These are phyloP conservation scores for Fusarium secorum DNA, from an alignment of 2,329 filamentous ascomycete genomes.

Conservation along the genomic window DNA sequence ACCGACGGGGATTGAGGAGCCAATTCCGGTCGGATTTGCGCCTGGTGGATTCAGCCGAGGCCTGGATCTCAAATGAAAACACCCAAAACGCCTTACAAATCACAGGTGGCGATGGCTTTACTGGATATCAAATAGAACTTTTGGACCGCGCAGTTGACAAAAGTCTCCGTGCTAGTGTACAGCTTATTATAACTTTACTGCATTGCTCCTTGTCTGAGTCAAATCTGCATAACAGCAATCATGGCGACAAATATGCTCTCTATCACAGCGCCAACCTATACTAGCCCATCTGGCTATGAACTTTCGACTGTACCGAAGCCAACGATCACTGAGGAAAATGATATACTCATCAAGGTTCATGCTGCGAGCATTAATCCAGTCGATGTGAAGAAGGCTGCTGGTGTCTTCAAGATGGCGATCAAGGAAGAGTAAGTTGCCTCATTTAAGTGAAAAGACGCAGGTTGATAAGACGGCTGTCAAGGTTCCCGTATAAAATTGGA, in stretches of 20 bases:
- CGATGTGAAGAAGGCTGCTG: not conserved
- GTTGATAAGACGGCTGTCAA: fast-evolving
- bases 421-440: not conserved
- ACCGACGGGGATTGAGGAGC: too few species aligned
- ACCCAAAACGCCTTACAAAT: not conserved
- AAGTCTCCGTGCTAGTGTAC: not conserved
- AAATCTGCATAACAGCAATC: too few species aligned
- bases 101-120: not conserved
- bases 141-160: not conserved
- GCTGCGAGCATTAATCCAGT: not conserved
- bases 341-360: not conserved
- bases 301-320: fast-evolving
- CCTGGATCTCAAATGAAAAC: not conserved
- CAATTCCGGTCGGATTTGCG: too few species aligned
- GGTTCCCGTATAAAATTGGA: not conserved
- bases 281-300: not conserved
- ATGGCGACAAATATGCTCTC: not conserved
- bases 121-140: not conserved
- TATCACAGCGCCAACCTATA: not conserved
- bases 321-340: fast-evolving
- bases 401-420: not conserved
- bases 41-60: too few species aligned
- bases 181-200: not conserved
- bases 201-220: not conserved
- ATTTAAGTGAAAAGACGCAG: too few species aligned